These are phyloP conservation scores for Trifolium pratense DNA, from an alignment of 306 rosid genomes.

Conservation along the genomic window DNA sequence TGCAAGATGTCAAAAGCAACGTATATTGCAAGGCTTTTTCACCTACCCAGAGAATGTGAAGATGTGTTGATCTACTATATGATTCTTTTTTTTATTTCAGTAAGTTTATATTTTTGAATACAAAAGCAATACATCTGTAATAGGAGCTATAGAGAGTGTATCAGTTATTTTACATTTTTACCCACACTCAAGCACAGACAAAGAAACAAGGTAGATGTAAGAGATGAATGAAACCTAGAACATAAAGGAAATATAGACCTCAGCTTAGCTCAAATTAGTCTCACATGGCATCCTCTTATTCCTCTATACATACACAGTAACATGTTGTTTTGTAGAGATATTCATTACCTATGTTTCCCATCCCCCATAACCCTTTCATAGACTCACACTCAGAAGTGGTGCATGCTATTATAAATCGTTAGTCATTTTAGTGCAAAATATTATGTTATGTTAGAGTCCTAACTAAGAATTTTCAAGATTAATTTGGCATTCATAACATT, in stretches of 20 bases:
- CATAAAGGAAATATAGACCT: constrained; percentile 12
- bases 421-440: background rate
- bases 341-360: constrained; percentile 13
- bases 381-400: background rate
- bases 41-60: constrained; percentile 22
- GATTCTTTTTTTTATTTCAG: constrained; percentile 38
- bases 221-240: constrained; percentile 30
- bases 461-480: background rate
- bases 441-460: background rate
- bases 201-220: constrained; percentile 22
- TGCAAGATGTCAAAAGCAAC: constrained; percentile 34
- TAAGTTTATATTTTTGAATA: constrained; percentile 38
- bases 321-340: constrained; percentile 5
- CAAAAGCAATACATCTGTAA: constrained; percentile 23
- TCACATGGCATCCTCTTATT: constrained; percentile 29
- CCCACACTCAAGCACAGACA: constrained; percentile 35
- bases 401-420: background rate
- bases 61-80: constrained; percentile 15
- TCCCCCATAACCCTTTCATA: constrained; percentile 12
- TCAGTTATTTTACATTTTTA: constrained; percentile 31
- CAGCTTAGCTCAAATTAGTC: constrained; percentile 32
- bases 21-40: constrained; percentile 33
- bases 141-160: constrained; percentile 36
- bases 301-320: constrained; percentile 30
- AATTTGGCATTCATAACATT: background rate